A percentile compares a stretch with the other conserved stretches of the same genome.
Evolutionary conservation across 768 basidiomycete genomes (phyloP).

Genomic region (Leccinellum albellum): DNA sequence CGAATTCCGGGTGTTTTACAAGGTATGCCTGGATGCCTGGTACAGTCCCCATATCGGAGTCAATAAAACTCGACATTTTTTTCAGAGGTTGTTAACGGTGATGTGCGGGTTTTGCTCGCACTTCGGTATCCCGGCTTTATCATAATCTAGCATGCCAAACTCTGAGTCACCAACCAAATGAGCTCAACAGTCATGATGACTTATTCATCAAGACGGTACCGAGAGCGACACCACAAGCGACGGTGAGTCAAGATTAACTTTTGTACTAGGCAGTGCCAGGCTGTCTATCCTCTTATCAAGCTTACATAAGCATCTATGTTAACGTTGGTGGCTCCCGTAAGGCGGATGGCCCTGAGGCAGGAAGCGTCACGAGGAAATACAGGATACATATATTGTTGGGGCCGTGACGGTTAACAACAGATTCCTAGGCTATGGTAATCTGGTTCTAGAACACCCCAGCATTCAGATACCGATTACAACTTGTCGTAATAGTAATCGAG

Average conservation of each 20-base stretch:
- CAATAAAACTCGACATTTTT: constrained; percentile 15
- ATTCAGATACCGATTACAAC: constrained; percentile 43
- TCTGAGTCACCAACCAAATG: constrained; percentile 12
- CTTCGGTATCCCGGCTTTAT: neutral
- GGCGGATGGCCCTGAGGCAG: too few species aligned
- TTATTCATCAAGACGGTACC: constrained; percentile 2
- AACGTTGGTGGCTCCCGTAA: too few species aligned
- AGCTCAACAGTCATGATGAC: neutral
- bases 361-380: constrained; percentile 11
- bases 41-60: constrained; percentile 27
- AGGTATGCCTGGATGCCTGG: constrained; percentile 42
- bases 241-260: too few species aligned
- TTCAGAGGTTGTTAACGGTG: neutral
- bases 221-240: neutral
- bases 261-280: neutral
- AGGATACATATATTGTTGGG: constrained; percentile 14
- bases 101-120: neutral
- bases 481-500: constrained; percentile 95
- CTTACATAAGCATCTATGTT: too few species aligned
- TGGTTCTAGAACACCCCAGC: constrained; percentile 4
- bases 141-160: neutral
- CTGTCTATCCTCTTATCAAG: too few species aligned
- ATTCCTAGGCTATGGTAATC: constrained; percentile 3
- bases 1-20: constrained; percentile 40
- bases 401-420: constrained; percentile 19